These are phyloP conservation scores for Aspergillus bombycis DNA, from an alignment of 2,329 filamentous ascomycete genomes.

Conservation along the genomic window DNA sequence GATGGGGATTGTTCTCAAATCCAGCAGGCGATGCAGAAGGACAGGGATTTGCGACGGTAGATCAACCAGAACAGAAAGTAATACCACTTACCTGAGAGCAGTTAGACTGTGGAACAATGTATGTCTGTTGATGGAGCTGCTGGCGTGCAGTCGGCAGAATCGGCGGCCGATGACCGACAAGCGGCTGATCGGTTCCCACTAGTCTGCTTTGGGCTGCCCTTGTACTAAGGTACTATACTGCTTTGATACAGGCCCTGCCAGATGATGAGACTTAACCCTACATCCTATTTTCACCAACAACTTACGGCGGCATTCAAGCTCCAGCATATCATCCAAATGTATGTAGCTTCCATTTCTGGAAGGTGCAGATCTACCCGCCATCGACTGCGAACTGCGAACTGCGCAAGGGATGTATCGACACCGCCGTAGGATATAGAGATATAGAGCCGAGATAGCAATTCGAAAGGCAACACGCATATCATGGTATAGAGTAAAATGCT, in stretches of 20 bases:
- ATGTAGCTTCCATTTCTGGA: no score
- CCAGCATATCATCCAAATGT: no score
- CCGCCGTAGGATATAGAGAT: neutral
- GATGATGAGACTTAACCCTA: no score
- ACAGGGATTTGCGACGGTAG: neutral
- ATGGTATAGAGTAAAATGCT: neutral
- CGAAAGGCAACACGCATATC: neutral
- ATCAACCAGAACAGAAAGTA: neutral
- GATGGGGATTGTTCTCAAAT: neutral
- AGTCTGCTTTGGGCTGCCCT: neutral
- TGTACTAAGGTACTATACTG: no score
- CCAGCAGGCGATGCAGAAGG: neutral
- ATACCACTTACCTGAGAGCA: neutral
- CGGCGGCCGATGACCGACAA: constrained; percentile 10
- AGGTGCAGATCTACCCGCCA: neutral
- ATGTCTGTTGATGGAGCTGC: neutral
- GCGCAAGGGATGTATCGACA: neutral
- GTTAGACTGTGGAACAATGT: neutral
- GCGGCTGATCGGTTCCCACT: neutral
- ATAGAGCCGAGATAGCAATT: neutral
- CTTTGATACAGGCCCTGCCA: no score
- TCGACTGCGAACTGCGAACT: neutral
- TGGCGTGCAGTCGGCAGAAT: constrained; percentile 3
- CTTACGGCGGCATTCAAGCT: no score
- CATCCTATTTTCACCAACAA: no score